Conservation (phyloP, 352 stramenopile genomes). For the Phytophthora hybrid region DNA sequence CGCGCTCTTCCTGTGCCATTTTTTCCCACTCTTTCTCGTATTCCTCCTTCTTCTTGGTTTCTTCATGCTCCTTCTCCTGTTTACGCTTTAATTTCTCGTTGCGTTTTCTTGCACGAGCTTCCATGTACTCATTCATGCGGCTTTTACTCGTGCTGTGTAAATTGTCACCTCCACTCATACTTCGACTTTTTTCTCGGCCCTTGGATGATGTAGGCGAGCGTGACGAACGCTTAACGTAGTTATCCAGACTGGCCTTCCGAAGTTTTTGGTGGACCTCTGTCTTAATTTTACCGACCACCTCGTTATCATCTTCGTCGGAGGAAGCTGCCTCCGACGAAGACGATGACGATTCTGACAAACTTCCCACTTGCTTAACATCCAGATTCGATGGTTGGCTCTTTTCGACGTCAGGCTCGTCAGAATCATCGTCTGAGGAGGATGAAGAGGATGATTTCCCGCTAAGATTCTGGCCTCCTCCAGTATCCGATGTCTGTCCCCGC, state of each 20-base stretch:
- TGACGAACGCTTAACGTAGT: slow-evolving; percentile 31
- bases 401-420: slow-evolving; percentile 33
- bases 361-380: slow-evolving; percentile 25
- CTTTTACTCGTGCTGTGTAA: slow-evolving; percentile 61
- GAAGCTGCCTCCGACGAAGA: slow-evolving; percentile 38
- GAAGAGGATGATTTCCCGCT: slow-evolving; percentile 23
- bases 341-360: slow-evolving; percentile 37
- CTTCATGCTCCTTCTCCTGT: slow-evolving; percentile 72
- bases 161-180: slow-evolving; percentile 42
- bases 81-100: slow-evolving; percentile 84
- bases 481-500: not conserved
- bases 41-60: slow-evolving; percentile 83
- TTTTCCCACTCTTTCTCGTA: slow-evolving; percentile 91
- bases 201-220: slow-evolving; percentile 49
- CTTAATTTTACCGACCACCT: slow-evolving; percentile 26
- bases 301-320: slow-evolving; percentile 34
- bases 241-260: slow-evolving; percentile 38
- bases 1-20: slow-evolving; percentile 88
- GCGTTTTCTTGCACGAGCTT: slow-evolving; percentile 77
- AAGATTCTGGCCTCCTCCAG: not conserved
- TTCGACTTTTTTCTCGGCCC: slow-evolving; percentile 54
- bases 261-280: slow-evolving; percentile 32
- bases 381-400: slow-evolving; percentile 26
- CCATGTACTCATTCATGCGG: slow-evolving; percentile 92
- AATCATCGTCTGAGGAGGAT: slow-evolving; percentile 43